Evolutionary conservation across 2,329 filamentous ascomycete genomes (phyloP).

Genomic region (Arthrobotrys sinensis): DNA sequence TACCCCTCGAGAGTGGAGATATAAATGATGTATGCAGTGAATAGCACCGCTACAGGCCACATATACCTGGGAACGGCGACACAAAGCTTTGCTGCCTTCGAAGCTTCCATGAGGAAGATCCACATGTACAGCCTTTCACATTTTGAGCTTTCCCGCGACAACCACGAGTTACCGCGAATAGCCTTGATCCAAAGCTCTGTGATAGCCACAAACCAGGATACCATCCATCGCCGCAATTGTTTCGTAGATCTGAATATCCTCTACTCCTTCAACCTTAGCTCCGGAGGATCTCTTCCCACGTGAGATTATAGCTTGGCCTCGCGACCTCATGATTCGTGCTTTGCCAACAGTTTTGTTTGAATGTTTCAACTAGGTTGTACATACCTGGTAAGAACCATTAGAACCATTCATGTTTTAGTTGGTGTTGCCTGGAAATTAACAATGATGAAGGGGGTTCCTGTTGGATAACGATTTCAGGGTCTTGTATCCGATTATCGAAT

Average conservation of each 20-base stretch:
- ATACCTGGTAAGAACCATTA: conserved; percentile 22
- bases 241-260: conserved; percentile 19
- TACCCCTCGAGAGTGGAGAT: conserved; percentile 1
- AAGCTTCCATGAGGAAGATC: conserved; percentile 3
- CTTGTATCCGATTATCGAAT: conserved; percentile 47
- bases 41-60: conserved; percentile 22
- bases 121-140: background rate
- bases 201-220: conserved; percentile 9
- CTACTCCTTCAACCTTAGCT: conserved; percentile 1
- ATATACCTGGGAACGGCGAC: conserved; percentile 25
- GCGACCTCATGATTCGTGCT: conserved; percentile 4
- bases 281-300: conserved; percentile 32
- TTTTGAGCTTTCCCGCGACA: conserved; percentile 9
- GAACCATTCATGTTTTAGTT: conserved; percentile 11
- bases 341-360: conserved; percentile 37
- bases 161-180: conserved; percentile 23
- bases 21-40: conserved; percentile 11
- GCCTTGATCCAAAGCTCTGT: conserved; percentile 9
- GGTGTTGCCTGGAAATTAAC: conserved; percentile 44
- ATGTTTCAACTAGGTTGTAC: conserved; percentile 22
- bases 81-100: conserved; percentile 25
- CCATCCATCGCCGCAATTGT: conserved; percentile 1
- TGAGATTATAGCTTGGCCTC: conserved; percentile 18
- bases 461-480: conserved; percentile 27
- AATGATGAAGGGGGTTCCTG: conserved; percentile 6